Percentiles rank a stretch among this genome's conserved stretches.
Conservation (phyloP, 177 flowering plant species). For the Vitis hybrid region DNA sequence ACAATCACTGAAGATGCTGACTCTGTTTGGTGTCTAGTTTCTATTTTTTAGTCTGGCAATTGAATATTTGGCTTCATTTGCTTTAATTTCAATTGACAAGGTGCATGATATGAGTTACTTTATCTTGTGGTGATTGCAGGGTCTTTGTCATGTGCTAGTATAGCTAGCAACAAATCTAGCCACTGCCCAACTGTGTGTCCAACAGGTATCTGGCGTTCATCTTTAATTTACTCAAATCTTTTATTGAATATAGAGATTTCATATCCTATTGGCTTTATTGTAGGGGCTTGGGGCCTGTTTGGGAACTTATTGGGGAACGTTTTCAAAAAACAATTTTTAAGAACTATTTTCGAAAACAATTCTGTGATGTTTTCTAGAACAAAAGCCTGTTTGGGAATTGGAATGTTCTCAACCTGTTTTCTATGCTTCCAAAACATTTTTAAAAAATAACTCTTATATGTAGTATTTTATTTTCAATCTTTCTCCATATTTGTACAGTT, state of each 20-base stretch:
- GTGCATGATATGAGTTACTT: background rate
- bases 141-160: conserved; percentile 8
- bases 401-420: background rate
- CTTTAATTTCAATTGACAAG: background rate
- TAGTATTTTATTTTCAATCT: too few species aligned
- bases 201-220: conserved; percentile 1
- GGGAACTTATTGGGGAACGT: too few species aligned
- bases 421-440: too few species aligned
- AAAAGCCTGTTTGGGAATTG: too few species aligned
- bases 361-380: too few species aligned
- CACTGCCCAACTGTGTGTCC: conserved; percentile 17
- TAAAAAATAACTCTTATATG: too few species aligned
- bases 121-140: conserved; percentile 14
- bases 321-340: background rate
- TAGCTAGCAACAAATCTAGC: conserved; percentile 12
- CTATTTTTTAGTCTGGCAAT: background rate
- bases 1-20: background rate
- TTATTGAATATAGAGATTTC: background rate
- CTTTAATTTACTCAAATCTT: background rate
- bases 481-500: too few species aligned
- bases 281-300: background rate
- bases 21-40: background rate
- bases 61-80: too few species aligned
- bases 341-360: background rate
- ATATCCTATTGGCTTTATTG: background rate